These are phyloP conservation scores for Allium cepa DNA, from an alignment of 106 monocot species.

Conservation along the genomic window DNA sequence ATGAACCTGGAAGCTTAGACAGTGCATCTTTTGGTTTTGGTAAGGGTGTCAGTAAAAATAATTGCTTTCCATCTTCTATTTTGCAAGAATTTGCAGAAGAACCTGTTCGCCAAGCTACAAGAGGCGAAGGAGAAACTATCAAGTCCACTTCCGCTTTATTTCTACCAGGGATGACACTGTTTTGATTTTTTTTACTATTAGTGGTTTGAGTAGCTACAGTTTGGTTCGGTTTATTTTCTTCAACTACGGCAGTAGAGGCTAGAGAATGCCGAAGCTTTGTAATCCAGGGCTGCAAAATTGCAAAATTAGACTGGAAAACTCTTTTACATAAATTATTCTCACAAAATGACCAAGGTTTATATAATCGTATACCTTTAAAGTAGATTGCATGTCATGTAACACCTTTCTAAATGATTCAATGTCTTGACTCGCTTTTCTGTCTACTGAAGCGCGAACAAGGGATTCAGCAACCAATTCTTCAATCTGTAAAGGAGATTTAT, in stretches of 20 bases:
- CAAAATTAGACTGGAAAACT: not conserved
- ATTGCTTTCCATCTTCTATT: conserved; percentile 51
- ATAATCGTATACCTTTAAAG: conserved; percentile 50
- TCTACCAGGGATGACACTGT: not conserved
- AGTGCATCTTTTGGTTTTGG: conserved; percentile 31
- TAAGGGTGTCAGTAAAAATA: conserved; percentile 85
- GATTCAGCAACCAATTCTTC: conserved; percentile 53
- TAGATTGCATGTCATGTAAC: conserved; percentile 51
- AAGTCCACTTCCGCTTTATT: conserved; percentile 25
- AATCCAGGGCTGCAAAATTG: conserved; percentile 50
- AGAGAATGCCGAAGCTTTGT: conserved; percentile 47
- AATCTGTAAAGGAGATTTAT: conserved; percentile 30
- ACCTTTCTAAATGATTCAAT: conserved; percentile 51
- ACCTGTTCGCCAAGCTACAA: conserved; percentile 71
- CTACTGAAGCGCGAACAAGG: conserved; percentile 17
- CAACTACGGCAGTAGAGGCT: not conserved
- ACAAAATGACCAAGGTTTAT: not conserved
- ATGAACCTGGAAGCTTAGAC: conserved; percentile 18
- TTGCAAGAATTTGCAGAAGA: conserved; percentile 34
- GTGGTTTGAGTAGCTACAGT: not conserved
- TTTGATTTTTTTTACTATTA: conserved; percentile 12
- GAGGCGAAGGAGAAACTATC: conserved; percentile 81
- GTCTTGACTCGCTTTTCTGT: conserved; percentile 34
- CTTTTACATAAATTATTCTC: not conserved
- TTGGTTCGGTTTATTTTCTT: conserved; percentile 5